Conservation (phyloP, 441 rosid genomes). For the Metrosideros polymorpha region DNA sequence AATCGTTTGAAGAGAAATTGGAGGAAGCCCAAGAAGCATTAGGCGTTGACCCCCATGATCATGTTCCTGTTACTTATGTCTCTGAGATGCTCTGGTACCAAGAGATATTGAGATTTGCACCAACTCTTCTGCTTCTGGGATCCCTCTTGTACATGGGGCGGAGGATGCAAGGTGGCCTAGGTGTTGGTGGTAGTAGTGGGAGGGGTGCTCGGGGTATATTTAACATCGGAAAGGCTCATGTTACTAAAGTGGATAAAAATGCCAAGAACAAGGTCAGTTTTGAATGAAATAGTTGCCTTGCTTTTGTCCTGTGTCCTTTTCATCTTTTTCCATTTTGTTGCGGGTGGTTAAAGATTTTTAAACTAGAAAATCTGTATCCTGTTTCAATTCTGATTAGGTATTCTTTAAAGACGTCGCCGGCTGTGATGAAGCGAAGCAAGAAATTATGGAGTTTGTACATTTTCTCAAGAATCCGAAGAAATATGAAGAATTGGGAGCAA, state of each 20-base stretch:
- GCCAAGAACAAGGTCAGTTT: slow-evolving; percentile 59
- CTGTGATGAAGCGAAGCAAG: slow-evolving; percentile 78
- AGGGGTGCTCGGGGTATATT: slow-evolving; percentile 62
- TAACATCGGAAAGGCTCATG: slow-evolving; percentile 70
- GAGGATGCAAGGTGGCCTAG: slow-evolving; percentile 56
- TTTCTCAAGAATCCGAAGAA: slow-evolving; percentile 67
- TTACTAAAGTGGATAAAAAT: slow-evolving; percentile 58
- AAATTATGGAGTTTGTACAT: slow-evolving; percentile 78
- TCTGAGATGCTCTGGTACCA: slow-evolving; percentile 59
- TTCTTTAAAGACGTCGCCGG: slow-evolving; percentile 73
- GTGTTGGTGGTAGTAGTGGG: slow-evolving; percentile 58
- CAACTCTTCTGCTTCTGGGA: slow-evolving; percentile 51
- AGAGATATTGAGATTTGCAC: slow-evolving; percentile 53
- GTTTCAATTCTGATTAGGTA: slow-evolving; percentile 19
- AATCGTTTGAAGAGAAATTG: slow-evolving; percentile 65
- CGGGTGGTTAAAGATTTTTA: neutral
- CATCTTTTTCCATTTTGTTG: neutral
- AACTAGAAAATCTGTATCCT: neutral
- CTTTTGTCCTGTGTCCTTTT: neutral
- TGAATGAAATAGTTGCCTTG: neutral
- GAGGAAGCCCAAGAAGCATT: slow-evolving; percentile 64
- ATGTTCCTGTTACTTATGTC: slow-evolving; percentile 48
- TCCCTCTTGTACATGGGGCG: slow-evolving; percentile 40
- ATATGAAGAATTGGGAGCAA: slow-evolving; percentile 68
- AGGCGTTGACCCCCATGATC: slow-evolving; percentile 49